Conservation (phyloP, 2,329 filamentous ascomycete species). For the Cladophialophora carrionii region DNA sequence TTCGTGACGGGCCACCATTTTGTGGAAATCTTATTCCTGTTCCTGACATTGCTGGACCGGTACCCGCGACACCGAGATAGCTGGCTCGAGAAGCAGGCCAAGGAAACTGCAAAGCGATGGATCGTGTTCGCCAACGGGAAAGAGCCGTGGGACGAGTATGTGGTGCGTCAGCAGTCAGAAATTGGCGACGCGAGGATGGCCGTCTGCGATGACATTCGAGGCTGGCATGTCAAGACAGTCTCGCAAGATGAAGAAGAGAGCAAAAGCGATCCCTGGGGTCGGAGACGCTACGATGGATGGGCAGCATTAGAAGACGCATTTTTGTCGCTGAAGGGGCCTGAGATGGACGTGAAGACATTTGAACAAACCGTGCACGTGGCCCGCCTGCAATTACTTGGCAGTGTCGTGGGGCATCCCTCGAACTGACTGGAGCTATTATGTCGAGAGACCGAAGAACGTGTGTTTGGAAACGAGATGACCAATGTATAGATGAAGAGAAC, state of each 20-base stretch:
- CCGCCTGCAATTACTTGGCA: constrained; percentile 7
- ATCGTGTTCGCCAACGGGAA: constrained; percentile 32
- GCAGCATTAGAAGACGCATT: constrained; percentile 17
- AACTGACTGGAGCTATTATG: background rate
- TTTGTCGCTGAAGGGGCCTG: constrained; percentile 12
- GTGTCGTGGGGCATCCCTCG: background rate
- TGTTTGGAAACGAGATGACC: no score
- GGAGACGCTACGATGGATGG: constrained; percentile 26
- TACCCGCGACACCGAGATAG: constrained; percentile 33
- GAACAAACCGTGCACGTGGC: constrained; percentile 11
- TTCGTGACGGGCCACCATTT: constrained; percentile 37
- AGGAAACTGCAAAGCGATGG: constrained; percentile 35
- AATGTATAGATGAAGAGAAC: no score
- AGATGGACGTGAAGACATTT: constrained; percentile 9
- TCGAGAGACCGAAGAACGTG: no score
- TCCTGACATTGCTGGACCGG: constrained; percentile 35
- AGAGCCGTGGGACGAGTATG: constrained; percentile 25
- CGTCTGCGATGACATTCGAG: constrained; percentile 21
- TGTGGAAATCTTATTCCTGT: constrained; percentile 36
- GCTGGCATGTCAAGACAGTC: constrained; percentile 24
- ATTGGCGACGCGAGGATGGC: constrained; percentile 11
- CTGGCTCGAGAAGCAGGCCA: constrained; percentile 34
- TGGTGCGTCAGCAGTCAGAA: constrained; percentile 4
- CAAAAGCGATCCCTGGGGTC: constrained; percentile 24
- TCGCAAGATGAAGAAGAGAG: constrained; percentile 23